Evolutionary conservation across 179 eudicot genomes (phyloP), one percentile per base, ranked within the genome.

Genomic region (Gypsophila paniculata): DNA sequence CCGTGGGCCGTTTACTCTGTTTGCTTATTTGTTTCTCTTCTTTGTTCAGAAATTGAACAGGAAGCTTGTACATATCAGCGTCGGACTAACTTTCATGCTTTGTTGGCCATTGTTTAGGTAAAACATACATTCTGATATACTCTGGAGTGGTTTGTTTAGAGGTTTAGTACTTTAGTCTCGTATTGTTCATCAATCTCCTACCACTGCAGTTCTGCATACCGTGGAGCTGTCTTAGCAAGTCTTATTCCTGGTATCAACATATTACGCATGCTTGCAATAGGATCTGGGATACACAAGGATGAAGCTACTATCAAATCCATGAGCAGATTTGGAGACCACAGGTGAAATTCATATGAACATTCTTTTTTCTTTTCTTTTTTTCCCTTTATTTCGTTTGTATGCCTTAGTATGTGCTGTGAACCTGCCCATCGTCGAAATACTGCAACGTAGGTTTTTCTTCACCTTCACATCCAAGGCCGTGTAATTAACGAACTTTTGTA

Each of bases 61-160:
- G 85, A 93, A 92, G 86, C 88, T 92, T 75, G 90, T 87, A 61
- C 98, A 93, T 77, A 64, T 85, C 69, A 87, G 88, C 71, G 34
- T 91, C 74, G 98, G 98, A 77, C 73, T 87, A 61, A 90, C 76
- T 60, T 91, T 91, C 91, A 89, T 91, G 96, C 89, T 93, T 59
- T 93, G 93, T 85, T 93, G 97, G 98, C 98, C 98, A 19, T 78
- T 93, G 74, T 93, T 93, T 85, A 91, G 98, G 98, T 91, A 84
- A 72, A 32, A 29, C 18, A 26, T 75, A 23, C 60, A 29, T 53
- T 26, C 64, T 13, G 17, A 59, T 46, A 23, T 38, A 55, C 61
- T 39, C 46, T 36, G 48, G 29, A 46, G 2, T 52, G 48, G 44
- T 6, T 34, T 6, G 54, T n/a, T 51, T 49, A 65, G 38, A 48